Evolutionary conservation across 139 green algal species (phyloP), one percentile per base, ranked within the genome.

Genomic region (Ettlia oleoabundans): DNA sequence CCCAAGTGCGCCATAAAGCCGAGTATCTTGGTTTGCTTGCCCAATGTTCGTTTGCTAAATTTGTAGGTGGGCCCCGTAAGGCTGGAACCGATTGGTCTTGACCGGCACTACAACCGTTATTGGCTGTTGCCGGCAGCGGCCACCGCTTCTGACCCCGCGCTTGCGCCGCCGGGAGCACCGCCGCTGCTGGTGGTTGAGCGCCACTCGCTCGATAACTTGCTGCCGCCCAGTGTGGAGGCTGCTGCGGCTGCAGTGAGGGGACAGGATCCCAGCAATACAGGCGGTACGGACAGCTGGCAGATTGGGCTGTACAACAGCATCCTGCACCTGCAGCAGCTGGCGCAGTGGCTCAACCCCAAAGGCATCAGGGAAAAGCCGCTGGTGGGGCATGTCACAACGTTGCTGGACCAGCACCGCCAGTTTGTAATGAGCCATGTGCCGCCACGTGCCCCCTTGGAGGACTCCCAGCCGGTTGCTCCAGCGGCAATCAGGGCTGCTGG

Each of bases 101-200:
- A 95, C 55, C 82, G 91, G 0, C 86, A 89, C 61, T 89, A 85
- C 53, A 93, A 90, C 76, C 91, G 88, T 21, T 95, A 92, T 52
- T 94, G 89, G 89, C 52, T 88, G 66, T 61, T 94, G 53, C 84
- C 78, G 51, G n/a, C 65, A 43, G 53, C 76, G 19, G 80, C 84
- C 22, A 19, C 66, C n/a, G 63, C 42, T 52, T 10, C 40, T 47
- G 73, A 75, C 26, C 41, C 43, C 3, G 63, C 62, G 10, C 28
- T 63, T 13, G 30, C 37, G 21, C 63, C 35, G 8, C 42, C 64
- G 13, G 63, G 19, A n/a, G 77, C 63, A 33, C 64, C 77, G 33
- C 77, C 58, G 3, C 26, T 83, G 66, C 66, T 85, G 38, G 58
- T 83, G 32, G 38, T 83, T 22, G 82, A 83, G 58, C 82, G 72